These are phyloP conservation scores for Beta vulgaris DNA, from an alignment of 148 eudicot genomes.

Conservation along the genomic window DNA sequence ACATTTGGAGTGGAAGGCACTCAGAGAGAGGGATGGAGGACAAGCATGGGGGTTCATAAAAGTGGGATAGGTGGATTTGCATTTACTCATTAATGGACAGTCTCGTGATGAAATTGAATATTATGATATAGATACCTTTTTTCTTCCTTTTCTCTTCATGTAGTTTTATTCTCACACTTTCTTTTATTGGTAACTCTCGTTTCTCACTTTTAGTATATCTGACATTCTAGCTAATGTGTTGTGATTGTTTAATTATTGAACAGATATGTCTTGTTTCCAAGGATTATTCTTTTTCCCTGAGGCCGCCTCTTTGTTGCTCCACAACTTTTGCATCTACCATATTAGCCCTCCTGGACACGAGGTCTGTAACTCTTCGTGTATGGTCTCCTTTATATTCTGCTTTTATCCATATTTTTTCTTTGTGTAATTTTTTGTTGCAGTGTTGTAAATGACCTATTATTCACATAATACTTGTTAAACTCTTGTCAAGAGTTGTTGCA, in stretches of 20 bases:
- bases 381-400: background rate
- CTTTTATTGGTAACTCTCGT: background rate
- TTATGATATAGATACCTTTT: background rate
- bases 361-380: conserved; percentile 45
- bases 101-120: background rate
- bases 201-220: background rate
- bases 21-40: background rate
- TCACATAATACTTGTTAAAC: conserved; percentile 46
- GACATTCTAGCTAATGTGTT: background rate
- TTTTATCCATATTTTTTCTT: background rate
- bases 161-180: background rate
- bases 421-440: background rate
- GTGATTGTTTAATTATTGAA: background rate
- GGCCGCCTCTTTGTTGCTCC: conserved; percentile 65
- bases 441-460: conserved; percentile 23
- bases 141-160: background rate
- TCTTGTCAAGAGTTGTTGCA: conserved; percentile 90
- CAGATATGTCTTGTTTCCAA: conserved; percentile 74
- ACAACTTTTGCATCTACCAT: conserved; percentile 67
- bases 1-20: background rate
- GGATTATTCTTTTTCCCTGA: conserved; percentile 61
- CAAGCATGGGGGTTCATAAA: background rate
- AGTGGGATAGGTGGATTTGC: background rate
- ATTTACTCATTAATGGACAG: background rate
- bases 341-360: conserved; percentile 70